phyloP scores from a whole-genome alignment of 345 rosid species.

The Rhizophora mangle region DNA sequence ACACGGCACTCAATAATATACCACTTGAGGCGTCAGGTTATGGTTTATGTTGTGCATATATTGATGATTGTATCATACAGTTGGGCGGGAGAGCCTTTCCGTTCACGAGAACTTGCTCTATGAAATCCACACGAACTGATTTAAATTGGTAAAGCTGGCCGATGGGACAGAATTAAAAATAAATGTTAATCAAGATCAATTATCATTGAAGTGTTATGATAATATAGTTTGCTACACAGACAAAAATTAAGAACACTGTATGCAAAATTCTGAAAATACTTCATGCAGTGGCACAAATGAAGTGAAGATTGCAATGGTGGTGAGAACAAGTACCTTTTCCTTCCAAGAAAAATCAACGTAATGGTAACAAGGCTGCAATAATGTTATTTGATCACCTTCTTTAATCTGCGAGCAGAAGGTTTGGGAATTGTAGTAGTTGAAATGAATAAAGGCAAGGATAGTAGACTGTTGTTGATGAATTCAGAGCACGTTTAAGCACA shows the following conservation, averaged over 20 bases:
- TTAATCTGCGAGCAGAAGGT: conserved; percentile 44
- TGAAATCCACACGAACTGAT: conserved; percentile 64
- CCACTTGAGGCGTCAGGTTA: conserved; percentile 22
- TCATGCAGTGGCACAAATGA: background rate
- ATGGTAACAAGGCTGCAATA: conserved; percentile 49
- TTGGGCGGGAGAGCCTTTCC: conserved; percentile 43
- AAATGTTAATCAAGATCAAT: background rate
- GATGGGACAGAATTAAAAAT: background rate
- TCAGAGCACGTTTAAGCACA: background rate
- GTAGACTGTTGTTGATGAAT: background rate
- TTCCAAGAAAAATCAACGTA: conserved; percentile 51
- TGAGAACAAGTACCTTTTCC: conserved; percentile 45
- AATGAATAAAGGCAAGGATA: conserved; percentile 1
- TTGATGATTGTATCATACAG: conserved; percentile 38
- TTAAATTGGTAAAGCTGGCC: conserved; percentile 51
- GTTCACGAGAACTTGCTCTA: conserved; percentile 58
- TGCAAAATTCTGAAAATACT: too few species aligned
- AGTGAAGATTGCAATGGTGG: background rate
- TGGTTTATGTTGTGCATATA: conserved; percentile 67
- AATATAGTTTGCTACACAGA: too few species aligned
- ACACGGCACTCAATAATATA: conserved; percentile 14
- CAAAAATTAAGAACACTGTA: too few species aligned
- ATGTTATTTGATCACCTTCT: conserved; percentile 57
- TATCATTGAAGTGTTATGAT: background rate
- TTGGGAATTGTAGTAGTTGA: conserved; percentile 1